These are phyloP conservation scores for Luffa acutangula DNA, from an alignment of 306 rosid species.

Conservation along the genomic window DNA sequence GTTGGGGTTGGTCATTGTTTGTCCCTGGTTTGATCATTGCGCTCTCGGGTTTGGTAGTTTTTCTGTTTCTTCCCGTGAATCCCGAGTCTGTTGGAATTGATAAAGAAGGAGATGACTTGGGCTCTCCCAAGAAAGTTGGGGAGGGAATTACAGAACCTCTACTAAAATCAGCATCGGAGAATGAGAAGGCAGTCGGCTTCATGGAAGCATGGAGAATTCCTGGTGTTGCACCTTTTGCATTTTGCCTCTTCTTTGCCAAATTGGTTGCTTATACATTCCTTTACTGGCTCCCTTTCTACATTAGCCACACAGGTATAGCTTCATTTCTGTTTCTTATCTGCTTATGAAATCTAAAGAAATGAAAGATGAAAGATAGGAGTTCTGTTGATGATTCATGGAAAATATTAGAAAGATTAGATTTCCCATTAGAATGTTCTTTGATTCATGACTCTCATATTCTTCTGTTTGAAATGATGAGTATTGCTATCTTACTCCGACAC, in stretches of 20 bases:
- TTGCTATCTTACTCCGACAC: background rate
- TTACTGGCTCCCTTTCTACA: conserved; percentile 97
- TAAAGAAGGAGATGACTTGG: conserved; percentile 41
- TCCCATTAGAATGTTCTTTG: background rate
- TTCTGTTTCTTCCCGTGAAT: conserved; percentile 54
- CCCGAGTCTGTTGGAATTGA: conserved; percentile 61
- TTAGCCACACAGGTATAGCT: conserved; percentile 71
- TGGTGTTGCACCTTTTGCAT: conserved; percentile 93
- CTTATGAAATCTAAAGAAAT: background rate
- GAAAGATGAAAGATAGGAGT: background rate
- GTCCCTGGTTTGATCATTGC: conserved; percentile 62
- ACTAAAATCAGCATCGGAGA: conserved; percentile 27
- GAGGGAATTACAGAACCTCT: conserved; percentile 45
- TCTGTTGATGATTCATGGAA: background rate
- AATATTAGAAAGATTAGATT: background rate
- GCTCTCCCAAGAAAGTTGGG: conserved; percentile 42
- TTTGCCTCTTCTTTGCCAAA: conserved; percentile 89
- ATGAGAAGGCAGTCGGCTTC: conserved; percentile 58
- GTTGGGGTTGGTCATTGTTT: conserved; percentile 99
- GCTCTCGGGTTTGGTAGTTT: conserved; percentile 50
- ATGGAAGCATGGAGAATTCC: conserved; percentile 97
- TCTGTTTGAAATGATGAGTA: background rate
- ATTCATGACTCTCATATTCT: background rate
- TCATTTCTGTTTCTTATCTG: background rate
- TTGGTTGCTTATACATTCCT: conserved; percentile 98